Evolutionary conservation across 75 land plant genomes (phyloP).

Genomic region (Isoetes taiwanensis): DNA sequence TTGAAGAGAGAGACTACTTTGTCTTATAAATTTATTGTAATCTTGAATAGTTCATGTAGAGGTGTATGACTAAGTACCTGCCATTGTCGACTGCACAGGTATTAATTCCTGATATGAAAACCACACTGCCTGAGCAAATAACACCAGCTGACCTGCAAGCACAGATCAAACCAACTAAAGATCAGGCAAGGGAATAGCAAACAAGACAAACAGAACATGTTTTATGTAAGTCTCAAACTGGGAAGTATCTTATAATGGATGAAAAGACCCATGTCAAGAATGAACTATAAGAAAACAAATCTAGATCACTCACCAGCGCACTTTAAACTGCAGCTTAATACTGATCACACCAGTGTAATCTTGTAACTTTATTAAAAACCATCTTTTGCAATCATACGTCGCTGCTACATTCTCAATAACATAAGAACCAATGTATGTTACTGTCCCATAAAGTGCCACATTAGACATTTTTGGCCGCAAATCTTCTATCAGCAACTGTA

Average conservation of each 20-base stretch:
- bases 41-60: too few relatives aligned
- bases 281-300: neutral
- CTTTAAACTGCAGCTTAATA: constrained; percentile 3
- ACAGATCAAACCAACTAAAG: too few relatives aligned
- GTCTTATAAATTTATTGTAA: too few relatives aligned
- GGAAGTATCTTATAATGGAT: neutral
- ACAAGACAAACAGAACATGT: neutral
- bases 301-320: constrained; percentile 9
- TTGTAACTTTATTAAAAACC: constrained; percentile 3
- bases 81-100: neutral
- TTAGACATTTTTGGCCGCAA: constrained; percentile 19
- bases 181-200: too few relatives aligned
- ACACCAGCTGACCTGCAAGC: constrained; percentile 13
- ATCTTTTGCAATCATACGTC: neutral
- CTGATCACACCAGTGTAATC: constrained; percentile 9
- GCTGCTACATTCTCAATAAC: neutral
- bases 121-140: constrained; percentile 6
- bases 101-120: constrained; percentile 12
- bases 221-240: neutral
- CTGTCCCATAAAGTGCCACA: constrained; percentile 17
- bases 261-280: neutral
- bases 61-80: neutral
- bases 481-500: constrained; percentile 15
- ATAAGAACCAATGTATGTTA: constrained; percentile 3
- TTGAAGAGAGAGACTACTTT: neutral